Evolutionary conservation across 2,329 filamentous ascomycete species (phyloP).

Genomic region (Scortechinia acanthostroma): DNA sequence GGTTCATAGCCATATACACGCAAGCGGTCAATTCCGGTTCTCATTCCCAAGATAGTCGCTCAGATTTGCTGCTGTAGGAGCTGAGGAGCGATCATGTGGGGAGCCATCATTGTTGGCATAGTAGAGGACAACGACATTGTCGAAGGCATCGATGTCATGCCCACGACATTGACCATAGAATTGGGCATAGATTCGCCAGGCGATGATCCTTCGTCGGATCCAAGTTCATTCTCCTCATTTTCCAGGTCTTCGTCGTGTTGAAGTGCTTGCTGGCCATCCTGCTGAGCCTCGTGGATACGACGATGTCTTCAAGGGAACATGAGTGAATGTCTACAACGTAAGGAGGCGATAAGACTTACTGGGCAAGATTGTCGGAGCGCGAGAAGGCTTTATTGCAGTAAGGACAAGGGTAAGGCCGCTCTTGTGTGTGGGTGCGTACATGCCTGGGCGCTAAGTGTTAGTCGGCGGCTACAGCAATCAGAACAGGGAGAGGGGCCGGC

Average conservation of each 20-base stretch:
- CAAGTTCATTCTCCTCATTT: neutral
- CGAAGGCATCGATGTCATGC: neutral
- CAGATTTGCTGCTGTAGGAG: neutral
- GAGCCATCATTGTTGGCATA: neutral
- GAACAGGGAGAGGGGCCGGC: conserved; percentile 20
- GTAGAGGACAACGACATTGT: neutral
- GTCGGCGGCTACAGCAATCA: conserved; percentile 19
- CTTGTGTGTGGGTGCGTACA: conserved; percentile 97
- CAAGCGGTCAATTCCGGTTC: no score
- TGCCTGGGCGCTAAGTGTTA: conserved; percentile 58
- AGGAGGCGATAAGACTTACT: conserved; percentile 56
- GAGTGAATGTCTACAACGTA: conserved; percentile 17
- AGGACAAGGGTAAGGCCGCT: conserved; percentile 94
- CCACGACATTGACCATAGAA: neutral
- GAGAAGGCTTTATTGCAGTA: conserved; percentile 99
- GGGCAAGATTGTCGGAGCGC: conserved; percentile 94
- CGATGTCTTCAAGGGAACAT: conserved; percentile 1
- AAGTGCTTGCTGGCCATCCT: neutral
- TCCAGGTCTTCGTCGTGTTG: neutral
- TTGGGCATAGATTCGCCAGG: neutral
- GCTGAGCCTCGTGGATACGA: conserved; percentile 2
- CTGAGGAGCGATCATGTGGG: conserved; percentile 1
- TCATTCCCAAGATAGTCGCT: neutral
- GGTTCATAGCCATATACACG: no score
- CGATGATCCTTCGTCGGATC: neutral